Evolutionary conservation across 768 basidiomycete species (phyloP), one percentile per base, ranked within the genome.

Genomic region (Amanita thiersii): DNA sequence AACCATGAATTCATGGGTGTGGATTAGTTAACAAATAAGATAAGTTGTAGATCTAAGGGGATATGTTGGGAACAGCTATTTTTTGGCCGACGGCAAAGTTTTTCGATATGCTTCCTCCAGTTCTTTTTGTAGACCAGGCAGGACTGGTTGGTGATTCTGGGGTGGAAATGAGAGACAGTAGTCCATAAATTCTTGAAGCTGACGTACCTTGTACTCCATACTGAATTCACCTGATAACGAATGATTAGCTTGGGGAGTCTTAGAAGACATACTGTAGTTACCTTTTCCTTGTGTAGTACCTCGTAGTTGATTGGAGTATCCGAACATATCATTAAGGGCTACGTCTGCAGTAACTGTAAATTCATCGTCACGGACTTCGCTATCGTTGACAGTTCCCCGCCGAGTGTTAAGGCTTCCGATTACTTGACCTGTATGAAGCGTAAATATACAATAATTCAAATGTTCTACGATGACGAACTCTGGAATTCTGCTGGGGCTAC

Each of bases 401-500:
- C 96, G 78, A 38, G 83, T 77, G 58, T 96, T 99, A 50, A 99
- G 63, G 8, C 89, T 89, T 21, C 94, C 93, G 55, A 98, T 96
- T 43, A 99, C 96, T 44, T 75, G 74, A 49, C 81, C 85, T 85
- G 28, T 11, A 33, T 5, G 47, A 9, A 25, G 14, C 20, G 6
- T 15, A 45, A 11, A 19, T 29, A 31, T 19, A 24, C 18, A 29
- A 12, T 15, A 29, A 14, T 29, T 9, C 8, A 25, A 15, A 30
- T 14, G 11, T 39, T 15, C n/a, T n/a, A n/a, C n/a, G n/a, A n/a
- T n/a, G n/a, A 65, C 69, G 39, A 57, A 73, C 86, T 85, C 60
- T 99, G 96, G 74, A 98, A 99, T 57, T 99, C 96, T 9, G 77
- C 71, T 2, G 96, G 96, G 1, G 94, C 93, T 28, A 97, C 83